These are phyloP conservation scores for Penicillium herquei DNA, from an alignment of 495 filamentous ascomycete species.

Conservation along the genomic window DNA sequence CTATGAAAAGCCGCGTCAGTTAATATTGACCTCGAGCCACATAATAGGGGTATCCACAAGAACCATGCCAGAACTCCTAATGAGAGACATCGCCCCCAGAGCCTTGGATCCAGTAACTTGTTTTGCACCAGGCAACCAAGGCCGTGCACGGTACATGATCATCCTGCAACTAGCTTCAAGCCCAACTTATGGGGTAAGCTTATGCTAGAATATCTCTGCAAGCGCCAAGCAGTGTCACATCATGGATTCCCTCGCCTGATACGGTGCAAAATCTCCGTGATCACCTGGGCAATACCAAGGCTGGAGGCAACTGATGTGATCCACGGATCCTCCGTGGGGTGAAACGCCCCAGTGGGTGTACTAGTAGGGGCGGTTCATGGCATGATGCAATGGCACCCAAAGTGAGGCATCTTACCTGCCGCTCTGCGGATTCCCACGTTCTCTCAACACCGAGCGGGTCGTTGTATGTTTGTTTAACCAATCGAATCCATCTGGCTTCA, in stretches of 20 bases:
- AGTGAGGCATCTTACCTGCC: constrained; percentile 43
- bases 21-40: not conserved
- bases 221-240: not conserved
- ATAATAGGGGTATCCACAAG: not conserved
- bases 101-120: not conserved
- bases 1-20: constrained; percentile 12
- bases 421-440: constrained; percentile 81
- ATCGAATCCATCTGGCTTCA: constrained; percentile 74
- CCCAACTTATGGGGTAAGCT: not conserved
- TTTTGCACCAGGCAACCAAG: constrained; percentile 1
- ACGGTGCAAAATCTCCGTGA: no score
- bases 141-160: not conserved
- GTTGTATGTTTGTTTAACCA: constrained; percentile 68
- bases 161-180: not conserved
- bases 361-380: not conserved
- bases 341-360: not conserved
- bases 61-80: not conserved
- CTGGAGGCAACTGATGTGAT: no score
- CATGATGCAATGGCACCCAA: not conserved
- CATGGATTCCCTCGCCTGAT: not conserved
- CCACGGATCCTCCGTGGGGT: not conserved
- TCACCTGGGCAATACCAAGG: no score
- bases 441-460: constrained; percentile 67
- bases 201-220: not conserved
- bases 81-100: constrained; percentile 1